Conservation (phyloP, 163 green algal genomes). For the Coccomyxa subellipsoidea region DNA sequence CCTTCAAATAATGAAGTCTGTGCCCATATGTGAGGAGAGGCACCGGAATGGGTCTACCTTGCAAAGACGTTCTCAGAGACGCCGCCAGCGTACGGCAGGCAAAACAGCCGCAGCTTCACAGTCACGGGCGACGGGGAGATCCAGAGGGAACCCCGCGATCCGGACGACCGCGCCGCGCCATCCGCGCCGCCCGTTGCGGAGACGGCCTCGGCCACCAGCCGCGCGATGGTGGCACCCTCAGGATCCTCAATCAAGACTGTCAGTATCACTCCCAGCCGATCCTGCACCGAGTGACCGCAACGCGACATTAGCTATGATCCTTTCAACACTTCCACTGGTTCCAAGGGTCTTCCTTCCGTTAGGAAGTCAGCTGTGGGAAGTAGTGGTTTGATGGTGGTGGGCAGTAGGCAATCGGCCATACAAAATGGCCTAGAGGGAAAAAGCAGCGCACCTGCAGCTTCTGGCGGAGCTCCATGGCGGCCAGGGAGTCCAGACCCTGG, state of each 20-base stretch:
- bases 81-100: conserved; percentile 49
- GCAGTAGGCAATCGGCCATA: too few species aligned
- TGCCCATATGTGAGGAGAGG: too few species aligned
- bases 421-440: neutral
- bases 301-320: too few species aligned
- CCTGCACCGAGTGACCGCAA: too few species aligned
- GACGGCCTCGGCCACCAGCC: conserved; percentile 11
- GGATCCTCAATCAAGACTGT: conserved; percentile 30
- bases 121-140: conserved; percentile 23
- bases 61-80: conserved; percentile 51
- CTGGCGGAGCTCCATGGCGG: conserved; percentile 42
- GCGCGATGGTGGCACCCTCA: conserved; percentile 12
- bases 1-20: too few species aligned
- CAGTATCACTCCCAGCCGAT: neutral
- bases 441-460: conserved; percentile 21
- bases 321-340: too few species aligned
- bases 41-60: too few species aligned
- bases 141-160: conserved; percentile 15
- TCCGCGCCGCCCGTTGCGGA: neutral
- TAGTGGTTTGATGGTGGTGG: too few species aligned
- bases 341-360: too few species aligned
- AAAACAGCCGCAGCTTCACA: conserved; percentile 49
- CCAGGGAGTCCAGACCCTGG: conserved; percentile 49
- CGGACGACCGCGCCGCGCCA: neutral
- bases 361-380: too few species aligned